Evolutionary conservation across 179 eudicot genomes (phyloP), one percentile per base, ranked within the genome.

Genomic region (Silene vulgaris): DNA sequence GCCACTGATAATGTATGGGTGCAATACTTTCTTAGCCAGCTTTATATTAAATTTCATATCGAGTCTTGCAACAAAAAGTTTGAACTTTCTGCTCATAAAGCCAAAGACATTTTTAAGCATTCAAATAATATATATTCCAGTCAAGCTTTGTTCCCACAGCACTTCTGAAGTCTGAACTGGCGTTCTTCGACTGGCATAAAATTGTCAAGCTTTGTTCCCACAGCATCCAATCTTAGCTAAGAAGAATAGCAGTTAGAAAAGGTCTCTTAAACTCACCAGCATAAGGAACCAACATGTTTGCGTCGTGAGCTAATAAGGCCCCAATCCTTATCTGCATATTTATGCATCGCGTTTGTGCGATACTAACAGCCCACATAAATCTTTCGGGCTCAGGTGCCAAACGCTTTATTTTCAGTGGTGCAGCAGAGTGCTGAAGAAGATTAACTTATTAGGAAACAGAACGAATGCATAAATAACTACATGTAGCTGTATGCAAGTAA

Each of bases 331-430:
- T 82, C 82, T 89, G 88, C 83, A 86, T 74, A 84, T 85, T 86
- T 70, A 87, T 86, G 79, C 93, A 87, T 80, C 97, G 91, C 69
- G 97, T 83, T 82, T 92, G 99, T 16, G 93, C 97, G 71, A 95
- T 86, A 86, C 90, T 62, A 81, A 92, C 82, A 75, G 99, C 99
- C 99, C 99, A 95, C 73, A 87, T 57, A 81, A 95, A 95, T 86
- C 95, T 88, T 80, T 92, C 91, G 40, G 93, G 86, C 43, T 95
- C 96, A 54, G 79, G 86, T 75, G 99, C 99, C 75, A 95, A 88
- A 35, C 99, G 95, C 76, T 87, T 95, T 81, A 95, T 85, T 87
- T 92, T 95, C 73, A 95, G 93, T 35, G 99, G 97, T 72, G 85
- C 93, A 30, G 87, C 90, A 73, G 97, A 87, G 85, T 95, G 97